Conservation (phyloP, 192 early-diverging fungal species). For the Umbelopsis vinacea region DNA sequence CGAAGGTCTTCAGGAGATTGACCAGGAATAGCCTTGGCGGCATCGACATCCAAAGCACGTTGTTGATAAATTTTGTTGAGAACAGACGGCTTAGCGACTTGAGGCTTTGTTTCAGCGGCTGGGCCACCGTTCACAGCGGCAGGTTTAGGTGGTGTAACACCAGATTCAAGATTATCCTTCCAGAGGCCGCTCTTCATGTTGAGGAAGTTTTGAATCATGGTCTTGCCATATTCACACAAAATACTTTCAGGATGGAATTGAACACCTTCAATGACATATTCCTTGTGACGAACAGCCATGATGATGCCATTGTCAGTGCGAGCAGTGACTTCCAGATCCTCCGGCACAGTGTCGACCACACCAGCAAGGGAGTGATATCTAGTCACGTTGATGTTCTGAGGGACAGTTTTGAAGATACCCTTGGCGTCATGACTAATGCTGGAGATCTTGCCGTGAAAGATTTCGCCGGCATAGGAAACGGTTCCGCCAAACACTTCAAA, state of each 20-base stretch:
- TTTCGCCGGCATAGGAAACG: slow-evolving; percentile 93
- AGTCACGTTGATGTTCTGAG: slow-evolving; percentile 86
- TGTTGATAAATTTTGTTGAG: slow-evolving; percentile 83
- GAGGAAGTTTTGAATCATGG: slow-evolving; percentile 92
- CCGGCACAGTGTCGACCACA: slow-evolving; percentile 79
- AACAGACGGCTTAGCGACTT: slow-evolving; percentile 63
- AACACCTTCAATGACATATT: slow-evolving; percentile 90
- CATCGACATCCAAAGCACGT: slow-evolving; percentile 78
- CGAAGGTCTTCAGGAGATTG: slow-evolving; percentile 69
- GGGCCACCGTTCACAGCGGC: too few species aligned
- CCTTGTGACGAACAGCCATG: slow-evolving; percentile 95
- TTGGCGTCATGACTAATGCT: slow-evolving; percentile 89
- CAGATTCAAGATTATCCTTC: slow-evolving; percentile 65
- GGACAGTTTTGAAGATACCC: slow-evolving; percentile 85
- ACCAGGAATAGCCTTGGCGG: slow-evolving; percentile 74
- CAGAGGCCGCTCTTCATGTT: slow-evolving; percentile 85
- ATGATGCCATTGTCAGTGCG: slow-evolving; percentile 82
- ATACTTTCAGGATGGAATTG: slow-evolving; percentile 99
- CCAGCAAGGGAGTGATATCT: slow-evolving; percentile 98
- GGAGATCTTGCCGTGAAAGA: slow-evolving; percentile 96
- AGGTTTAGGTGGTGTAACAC: slow-evolving; percentile 38
- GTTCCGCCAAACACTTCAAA: slow-evolving; percentile 94
- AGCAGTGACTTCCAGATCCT: slow-evolving; percentile 83
- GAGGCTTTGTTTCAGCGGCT: neutral
- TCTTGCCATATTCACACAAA: slow-evolving; percentile 87